Conservation (phyloP, 192 early-diverging fungal species). For the Backusella tuberculispora region DNA sequence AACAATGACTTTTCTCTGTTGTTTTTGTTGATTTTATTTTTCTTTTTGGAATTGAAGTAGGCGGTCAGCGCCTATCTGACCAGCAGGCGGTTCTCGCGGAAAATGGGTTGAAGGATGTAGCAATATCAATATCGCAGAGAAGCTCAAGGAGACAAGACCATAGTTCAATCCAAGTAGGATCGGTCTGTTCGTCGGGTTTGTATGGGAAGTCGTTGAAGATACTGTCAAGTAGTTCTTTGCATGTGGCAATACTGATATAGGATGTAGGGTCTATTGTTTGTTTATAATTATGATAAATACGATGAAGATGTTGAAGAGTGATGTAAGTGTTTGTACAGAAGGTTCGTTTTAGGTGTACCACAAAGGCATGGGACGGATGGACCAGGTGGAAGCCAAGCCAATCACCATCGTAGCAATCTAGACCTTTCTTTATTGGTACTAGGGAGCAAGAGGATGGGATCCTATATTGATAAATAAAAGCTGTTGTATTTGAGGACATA, state of each 20-base stretch:
- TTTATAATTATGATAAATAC: no score
- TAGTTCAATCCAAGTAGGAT: background rate
- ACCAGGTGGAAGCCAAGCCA: no score
- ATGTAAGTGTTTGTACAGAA: background rate
- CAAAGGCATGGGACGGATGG: background rate
- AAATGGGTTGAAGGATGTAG: background rate
- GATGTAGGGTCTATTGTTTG: background rate
- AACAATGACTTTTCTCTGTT: background rate
- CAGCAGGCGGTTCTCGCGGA: background rate
- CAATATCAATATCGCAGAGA: background rate
- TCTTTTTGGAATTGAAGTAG: background rate
- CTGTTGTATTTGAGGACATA: no score
- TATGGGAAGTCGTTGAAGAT: background rate
- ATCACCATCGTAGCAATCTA: no score
- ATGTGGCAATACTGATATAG: background rate
- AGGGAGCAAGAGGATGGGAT: no score
- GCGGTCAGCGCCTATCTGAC: background rate
- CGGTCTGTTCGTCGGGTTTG: background rate
- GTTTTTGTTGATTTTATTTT: background rate
- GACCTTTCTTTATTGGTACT: no score
- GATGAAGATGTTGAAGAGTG: background rate
- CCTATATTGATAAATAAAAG: no score
- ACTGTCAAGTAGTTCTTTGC: background rate
- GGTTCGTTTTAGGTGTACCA: background rate
- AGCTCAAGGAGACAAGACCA: background rate